Base-by-base conservation (phyloP, 1,139 yeast species). In the Meyerozyma guilliermondii region DNA sequence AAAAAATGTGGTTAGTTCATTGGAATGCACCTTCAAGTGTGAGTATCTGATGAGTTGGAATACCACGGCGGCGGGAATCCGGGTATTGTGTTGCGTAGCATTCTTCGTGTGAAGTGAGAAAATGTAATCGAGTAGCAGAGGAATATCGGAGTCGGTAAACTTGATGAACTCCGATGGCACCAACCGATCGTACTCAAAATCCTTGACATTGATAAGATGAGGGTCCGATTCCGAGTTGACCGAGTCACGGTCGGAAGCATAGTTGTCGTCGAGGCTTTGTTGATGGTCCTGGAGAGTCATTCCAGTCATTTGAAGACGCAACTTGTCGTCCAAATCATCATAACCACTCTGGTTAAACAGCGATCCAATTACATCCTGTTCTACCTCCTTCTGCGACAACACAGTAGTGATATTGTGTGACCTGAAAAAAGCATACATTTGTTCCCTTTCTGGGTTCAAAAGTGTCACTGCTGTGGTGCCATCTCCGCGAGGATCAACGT, bases 11-110 rank as follows among this genome's bases (percentile, higher is more conserved):
- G 83, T 80, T 45, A 81, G 63, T 28, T 77, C 76, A 5, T 62
- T 60, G 43, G 82, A 76, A 18, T 78, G 67, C 30, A 75, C 76
- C 50, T 76, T 75, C 48, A 70, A 67, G 49, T 78, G 81, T 0
- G 89, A 77, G 54, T 80, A 84, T 50, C 92, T 65, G 10, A 83
- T 57, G 52, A 85, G 71, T 58, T 84, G 92, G 54, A 76, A 85
- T 0, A 83, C 60, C 6, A 83, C 70, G 1, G 87, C 80, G 0
- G 92, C 88, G 0, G 91, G 87, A 11, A 78, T 62, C 37, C 80
- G 76, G 0, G 88, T 72, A 43, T 77, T 73, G 52, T 81, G 86
- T 27, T 66, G 70, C 41, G 68, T 73, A 14, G 55, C 54, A 7
- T 13, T 18, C 13, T 49, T 49, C 7, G 58, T 51, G 38, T 75